phyloP scores from a whole-genome alignment of 176 grass and related monocot genomes.

The Urochloa ruziziensis region DNA sequence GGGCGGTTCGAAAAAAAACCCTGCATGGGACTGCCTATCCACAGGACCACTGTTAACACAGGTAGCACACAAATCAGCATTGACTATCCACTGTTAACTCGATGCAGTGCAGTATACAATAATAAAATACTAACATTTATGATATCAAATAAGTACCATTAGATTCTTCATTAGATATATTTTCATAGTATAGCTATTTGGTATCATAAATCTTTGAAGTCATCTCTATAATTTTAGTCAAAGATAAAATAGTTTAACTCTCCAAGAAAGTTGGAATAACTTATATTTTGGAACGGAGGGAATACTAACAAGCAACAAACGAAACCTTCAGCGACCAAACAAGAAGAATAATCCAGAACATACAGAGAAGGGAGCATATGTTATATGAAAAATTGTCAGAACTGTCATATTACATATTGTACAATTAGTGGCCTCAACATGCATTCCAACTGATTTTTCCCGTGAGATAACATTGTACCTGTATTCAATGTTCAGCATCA shows the following conservation, averaged over 20 bases:
- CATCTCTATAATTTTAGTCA: no score
- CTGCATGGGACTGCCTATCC: not conserved
- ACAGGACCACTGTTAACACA: no score
- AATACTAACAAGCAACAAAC: not conserved
- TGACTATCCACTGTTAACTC: not conserved
- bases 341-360: not conserved
- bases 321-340: not conserved
- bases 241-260: no score
- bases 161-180: no score
- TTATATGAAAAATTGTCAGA: not conserved
- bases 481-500: conserved; percentile 9
- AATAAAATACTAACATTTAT: no score
- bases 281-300: no score
- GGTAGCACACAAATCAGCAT: no score
- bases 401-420: not conserved
- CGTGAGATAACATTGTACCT: conserved; percentile 7
- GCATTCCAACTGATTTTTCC: conserved; percentile 12
- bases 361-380: not conserved
- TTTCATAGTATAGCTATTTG: no score
- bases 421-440: not conserved
- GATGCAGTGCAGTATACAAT: not conserved
- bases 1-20: no score
- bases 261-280: no score
- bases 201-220: no score
- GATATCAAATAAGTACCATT: no score